These are phyloP conservation scores for Cinchona pubescens DNA, from an alignment of 257 asterid genomes.

Conservation along the genomic window DNA sequence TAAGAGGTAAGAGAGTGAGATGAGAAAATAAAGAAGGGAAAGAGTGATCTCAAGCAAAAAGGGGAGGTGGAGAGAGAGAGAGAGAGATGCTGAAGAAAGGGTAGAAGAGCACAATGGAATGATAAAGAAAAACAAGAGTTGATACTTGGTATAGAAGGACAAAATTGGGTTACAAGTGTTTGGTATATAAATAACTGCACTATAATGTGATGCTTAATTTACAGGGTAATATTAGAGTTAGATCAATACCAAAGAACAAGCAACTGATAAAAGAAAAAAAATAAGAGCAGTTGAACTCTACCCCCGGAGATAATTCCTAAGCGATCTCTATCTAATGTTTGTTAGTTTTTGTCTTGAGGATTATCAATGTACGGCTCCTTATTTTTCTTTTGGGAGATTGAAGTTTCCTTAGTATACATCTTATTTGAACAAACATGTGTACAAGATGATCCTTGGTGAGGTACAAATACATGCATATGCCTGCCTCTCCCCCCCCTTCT, in stretches of 20 bases:
- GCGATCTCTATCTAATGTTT: background rate
- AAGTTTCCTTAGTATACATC: background rate
- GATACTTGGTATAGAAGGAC: background rate
- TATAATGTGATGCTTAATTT: background rate
- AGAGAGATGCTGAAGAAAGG: background rate
- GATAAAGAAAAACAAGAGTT: background rate
- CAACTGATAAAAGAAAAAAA: background rate
- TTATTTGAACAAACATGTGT: too few species aligned
- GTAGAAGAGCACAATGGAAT: background rate
- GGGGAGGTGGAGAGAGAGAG: too few species aligned
- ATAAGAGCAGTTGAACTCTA: background rate
- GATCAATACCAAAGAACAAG: background rate
- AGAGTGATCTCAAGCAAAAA: background rate
- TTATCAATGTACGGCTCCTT: background rate
- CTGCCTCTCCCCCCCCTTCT: too few species aligned
- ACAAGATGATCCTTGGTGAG: background rate
- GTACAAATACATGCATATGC: background rate
- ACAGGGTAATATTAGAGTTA: background rate
- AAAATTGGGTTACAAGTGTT: background rate
- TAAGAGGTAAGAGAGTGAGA: background rate
- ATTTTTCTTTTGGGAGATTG: background rate
- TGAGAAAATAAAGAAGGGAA: background rate
- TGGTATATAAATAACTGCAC: background rate
- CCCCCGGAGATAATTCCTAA: background rate
- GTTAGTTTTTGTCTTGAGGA: background rate